Percentiles rank a stretch among this genome's conserved stretches.
phyloP scores from a whole-genome alignment of 2,329 filamentous ascomycete species.

The Beauveria sp. region DNA sequence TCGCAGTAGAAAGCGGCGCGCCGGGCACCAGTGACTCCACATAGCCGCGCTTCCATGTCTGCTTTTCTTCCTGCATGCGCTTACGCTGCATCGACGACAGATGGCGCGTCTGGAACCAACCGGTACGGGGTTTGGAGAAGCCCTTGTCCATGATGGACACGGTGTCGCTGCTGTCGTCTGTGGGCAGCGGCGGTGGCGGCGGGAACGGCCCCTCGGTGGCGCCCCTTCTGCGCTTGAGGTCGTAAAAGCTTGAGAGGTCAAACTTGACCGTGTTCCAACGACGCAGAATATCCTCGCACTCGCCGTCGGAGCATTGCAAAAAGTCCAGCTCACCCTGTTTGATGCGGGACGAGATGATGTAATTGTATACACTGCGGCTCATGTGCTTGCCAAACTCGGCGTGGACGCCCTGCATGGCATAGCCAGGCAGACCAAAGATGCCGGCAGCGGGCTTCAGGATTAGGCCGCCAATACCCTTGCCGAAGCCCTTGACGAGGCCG shows the following conservation, averaged over 20 bases:
- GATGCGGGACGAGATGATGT: slow-evolving; percentile 70
- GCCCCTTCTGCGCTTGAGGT: slow-evolving; percentile 36
- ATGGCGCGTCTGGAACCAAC: slow-evolving; percentile 42
- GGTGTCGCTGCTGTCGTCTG: slow-evolving; percentile 2
- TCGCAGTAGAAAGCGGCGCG: not conserved
- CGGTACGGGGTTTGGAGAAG: slow-evolving; percentile 28
- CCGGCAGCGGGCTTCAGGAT: slow-evolving; percentile 75
- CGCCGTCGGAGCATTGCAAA: slow-evolving; percentile 42
- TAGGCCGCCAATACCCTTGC: slow-evolving; percentile 75
- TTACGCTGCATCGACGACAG: slow-evolving; percentile 44
- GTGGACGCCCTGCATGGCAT: slow-evolving; percentile 75
- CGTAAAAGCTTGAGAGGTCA: slow-evolving; percentile 53
- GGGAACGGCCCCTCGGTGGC: slow-evolving; percentile 12
- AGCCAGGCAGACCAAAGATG: slow-evolving; percentile 67
- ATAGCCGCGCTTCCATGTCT: slow-evolving; percentile 31
- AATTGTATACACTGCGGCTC: slow-evolving; percentile 65
- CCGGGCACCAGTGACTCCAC: slow-evolving; percentile 16
- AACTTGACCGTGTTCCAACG: slow-evolving; percentile 56
- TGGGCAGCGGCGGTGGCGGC: not conserved
- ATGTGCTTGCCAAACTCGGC: slow-evolving; percentile 67
- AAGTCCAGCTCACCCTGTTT: slow-evolving; percentile 67
- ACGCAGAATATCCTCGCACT: slow-evolving; percentile 55
- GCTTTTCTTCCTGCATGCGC: slow-evolving; percentile 40
- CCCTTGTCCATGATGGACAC: slow-evolving; percentile 15
- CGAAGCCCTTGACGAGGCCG: slow-evolving; percentile 71